phyloP scores from a whole-genome alignment of 2,329 filamentous ascomycete species.

The Pestalotiopsis sp. region DNA sequence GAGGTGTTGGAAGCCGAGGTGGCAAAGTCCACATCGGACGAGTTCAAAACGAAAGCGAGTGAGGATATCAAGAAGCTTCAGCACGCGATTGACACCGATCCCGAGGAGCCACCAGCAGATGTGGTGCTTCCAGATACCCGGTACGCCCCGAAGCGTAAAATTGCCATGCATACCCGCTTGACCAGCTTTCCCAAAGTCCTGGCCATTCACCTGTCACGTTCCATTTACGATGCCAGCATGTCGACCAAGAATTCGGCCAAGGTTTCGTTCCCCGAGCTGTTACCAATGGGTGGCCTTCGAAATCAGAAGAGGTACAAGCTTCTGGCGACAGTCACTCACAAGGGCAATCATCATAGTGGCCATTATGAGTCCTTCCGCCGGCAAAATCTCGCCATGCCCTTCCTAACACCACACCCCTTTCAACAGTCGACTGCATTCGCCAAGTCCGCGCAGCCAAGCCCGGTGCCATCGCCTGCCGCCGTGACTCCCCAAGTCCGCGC shows the following conservation, averaged over 20 bases:
- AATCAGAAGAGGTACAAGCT: conserved; percentile 81
- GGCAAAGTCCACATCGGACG: conserved; percentile 53
- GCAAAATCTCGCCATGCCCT: conserved; percentile 79
- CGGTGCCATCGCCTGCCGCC: conserved; percentile 23
- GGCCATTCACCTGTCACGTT: conserved; percentile 88
- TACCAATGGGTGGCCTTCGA: conserved; percentile 80
- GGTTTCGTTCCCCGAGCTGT: conserved; percentile 85
- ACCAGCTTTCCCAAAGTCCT: conserved; percentile 87
- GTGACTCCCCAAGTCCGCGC: conserved; percentile 50
- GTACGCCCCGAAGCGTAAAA: conserved; percentile 77
- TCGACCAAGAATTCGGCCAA: conserved; percentile 95
- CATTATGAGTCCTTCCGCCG: conserved; percentile 96
- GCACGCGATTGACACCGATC: conserved; percentile 74
- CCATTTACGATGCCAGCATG: conserved; percentile 79
- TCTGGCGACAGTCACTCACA: conserved; percentile 87
- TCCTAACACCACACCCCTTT: conserved; percentile 80
- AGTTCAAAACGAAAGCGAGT: conserved; percentile 53
- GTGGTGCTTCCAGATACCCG: conserved; percentile 75
- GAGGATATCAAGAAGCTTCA: conserved; percentile 68
- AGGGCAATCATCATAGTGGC: conserved; percentile 92
- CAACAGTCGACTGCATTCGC: conserved; percentile 76
- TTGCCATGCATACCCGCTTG: conserved; percentile 86
- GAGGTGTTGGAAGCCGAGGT: conserved; percentile 64
- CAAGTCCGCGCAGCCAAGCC: conserved; percentile 54
- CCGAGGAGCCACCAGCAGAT: conserved; percentile 74